Evolutionary conservation across 106 monocot species (phyloP), one percentile per base, ranked within the genome.

Genomic region (Alisma plantagoaquatica): DNA sequence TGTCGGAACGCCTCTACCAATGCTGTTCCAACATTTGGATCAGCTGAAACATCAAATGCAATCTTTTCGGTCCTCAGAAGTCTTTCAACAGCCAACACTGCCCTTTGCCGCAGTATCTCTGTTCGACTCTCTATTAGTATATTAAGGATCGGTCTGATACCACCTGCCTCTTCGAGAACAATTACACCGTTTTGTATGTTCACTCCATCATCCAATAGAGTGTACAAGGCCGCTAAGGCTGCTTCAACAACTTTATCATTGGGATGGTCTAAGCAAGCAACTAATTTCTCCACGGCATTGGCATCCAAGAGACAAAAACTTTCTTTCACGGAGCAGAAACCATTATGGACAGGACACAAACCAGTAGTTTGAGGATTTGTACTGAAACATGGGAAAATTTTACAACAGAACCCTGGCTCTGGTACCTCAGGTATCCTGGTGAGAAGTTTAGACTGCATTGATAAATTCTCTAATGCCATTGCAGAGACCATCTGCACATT

Each of bases 81-180:
- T 69, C 90, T 91, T 58, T 91, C 90, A 1, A 76, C 80, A 0
- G 84, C 90, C 90, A 83, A 91, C 33, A 91, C 84, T 11, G 79
- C 74, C 41, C 70, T 35, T 24, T 72, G 70, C 68, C 80, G 59
- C 14, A 91, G 76, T 28, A 74, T 26, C 60, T 84, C 80, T 1
- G 68, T 80, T 2, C 77, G 41, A 28, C 61, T 83, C 48, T 80
- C 77, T n/a, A 56, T 43, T 25, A 91, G 56, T 18, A 91, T 52
- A 12, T 72, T 80, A 19, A 91, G 61, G 46, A 91, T 77, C 6
- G 71, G 76, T 27, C 46, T 77, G 17, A 91, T 66, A 33, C 84
- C 89, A 0, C 84, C 80, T 0, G 74, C 71, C 0, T 84, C 80
- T 29, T 41, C 10, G 12, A 65, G 50, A 91, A 54, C n/a, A 80